A percentile compares a stretch with the other conserved stretches of the same genome.
Conservation (phyloP, 129 eudicot genomes). For the Flaveria sonorensis region DNA sequence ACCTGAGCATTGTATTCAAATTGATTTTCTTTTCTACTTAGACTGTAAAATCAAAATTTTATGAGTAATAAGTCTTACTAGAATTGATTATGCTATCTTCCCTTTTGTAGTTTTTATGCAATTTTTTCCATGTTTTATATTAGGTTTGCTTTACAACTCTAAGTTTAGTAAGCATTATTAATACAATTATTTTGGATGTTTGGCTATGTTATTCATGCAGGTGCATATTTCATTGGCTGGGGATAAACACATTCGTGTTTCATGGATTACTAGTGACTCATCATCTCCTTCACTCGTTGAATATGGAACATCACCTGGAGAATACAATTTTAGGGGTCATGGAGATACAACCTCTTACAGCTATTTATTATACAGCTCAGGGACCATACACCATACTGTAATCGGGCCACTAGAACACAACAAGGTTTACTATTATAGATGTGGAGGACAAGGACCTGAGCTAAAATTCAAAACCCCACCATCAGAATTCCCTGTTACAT, state of each 20-base stretch:
- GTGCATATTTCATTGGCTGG: slow-evolving; percentile 94
- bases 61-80: background rate
- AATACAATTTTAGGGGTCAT: slow-evolving; percentile 48
- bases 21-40: background rate
- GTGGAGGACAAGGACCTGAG: slow-evolving; percentile 87
- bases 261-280: slow-evolving; percentile 65
- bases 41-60: background rate
- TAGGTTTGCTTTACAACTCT: slow-evolving; percentile 16
- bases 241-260: slow-evolving; percentile 60
- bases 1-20: background rate
- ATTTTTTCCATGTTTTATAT: background rate
- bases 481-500: slow-evolving; percentile 70
- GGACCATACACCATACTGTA: slow-evolving; percentile 84
- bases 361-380: slow-evolving; percentile 65
- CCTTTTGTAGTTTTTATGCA: background rate
- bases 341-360: slow-evolving; percentile 77
- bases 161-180: background rate
- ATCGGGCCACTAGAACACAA: slow-evolving; percentile 78
- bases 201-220: slow-evolving; percentile 36
- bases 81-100: background rate
- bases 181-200: background rate
- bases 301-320: slow-evolving; percentile 76
- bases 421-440: slow-evolving; percentile 70
- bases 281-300: slow-evolving; percentile 73
- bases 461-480: slow-evolving; percentile 80